Evolutionary conservation across 768 basidiomycete species (phyloP).

Genomic region (Lentinula sp.): DNA sequence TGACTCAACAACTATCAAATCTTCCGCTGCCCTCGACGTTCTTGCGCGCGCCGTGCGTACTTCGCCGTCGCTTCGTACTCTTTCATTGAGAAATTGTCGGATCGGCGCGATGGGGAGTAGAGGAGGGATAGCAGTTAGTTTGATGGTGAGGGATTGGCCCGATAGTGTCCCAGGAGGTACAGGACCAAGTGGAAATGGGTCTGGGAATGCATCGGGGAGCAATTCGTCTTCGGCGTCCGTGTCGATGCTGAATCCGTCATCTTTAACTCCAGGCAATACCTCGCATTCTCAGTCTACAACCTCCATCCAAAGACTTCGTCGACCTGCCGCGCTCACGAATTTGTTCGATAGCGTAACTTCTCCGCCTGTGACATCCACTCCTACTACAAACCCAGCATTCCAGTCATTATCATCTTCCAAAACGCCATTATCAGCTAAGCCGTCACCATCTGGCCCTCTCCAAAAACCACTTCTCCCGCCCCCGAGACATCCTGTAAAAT

Average conservation of each 20-base stretch:
- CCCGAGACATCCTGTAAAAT: slow-evolving; percentile 7
- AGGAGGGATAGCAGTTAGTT: neutral
- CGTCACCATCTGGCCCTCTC: slow-evolving; percentile 8
- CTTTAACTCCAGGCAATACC: too few species aligned
- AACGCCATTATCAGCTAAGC: slow-evolving; percentile 18
- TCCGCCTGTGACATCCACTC: too few species aligned
- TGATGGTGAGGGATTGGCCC: slow-evolving; percentile 3
- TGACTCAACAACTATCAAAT: neutral
- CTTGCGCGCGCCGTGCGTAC: neutral
- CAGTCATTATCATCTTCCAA: too few species aligned
- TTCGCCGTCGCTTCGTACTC: neutral
- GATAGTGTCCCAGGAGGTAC: neutral
- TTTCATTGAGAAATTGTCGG: neutral
- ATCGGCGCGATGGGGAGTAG: neutral
- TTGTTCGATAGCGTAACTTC: neutral
- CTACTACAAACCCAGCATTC: too few species aligned
- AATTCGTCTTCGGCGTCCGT: too few species aligned
- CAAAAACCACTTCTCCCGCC: slow-evolving; percentile 10
- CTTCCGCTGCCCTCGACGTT: neutral
- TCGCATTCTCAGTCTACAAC: too few species aligned
- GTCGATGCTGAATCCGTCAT: neutral
- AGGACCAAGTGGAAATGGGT: too few species aligned
- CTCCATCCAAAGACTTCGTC: neutral
- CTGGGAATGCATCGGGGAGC: too few species aligned
- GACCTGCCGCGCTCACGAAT: slow-evolving; percentile 12